Conservation (phyloP, 495 filamentous ascomycete genomes). For the Trichoderma orchidacearum region DNA sequence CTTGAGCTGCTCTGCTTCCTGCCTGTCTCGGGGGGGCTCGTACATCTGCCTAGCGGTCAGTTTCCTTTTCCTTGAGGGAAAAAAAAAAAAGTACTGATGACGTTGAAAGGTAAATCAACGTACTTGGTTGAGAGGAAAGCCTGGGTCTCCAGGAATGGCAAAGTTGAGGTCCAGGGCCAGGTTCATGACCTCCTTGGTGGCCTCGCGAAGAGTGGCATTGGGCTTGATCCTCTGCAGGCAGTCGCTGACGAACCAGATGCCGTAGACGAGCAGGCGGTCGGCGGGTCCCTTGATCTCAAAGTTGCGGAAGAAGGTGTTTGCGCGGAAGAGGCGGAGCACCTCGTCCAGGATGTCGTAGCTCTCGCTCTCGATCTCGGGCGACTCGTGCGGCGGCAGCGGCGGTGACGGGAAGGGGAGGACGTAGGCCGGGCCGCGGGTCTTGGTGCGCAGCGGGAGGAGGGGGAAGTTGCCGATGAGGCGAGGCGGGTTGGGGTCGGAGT, state of each 20-base stretch:
- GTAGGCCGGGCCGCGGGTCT: slow-evolving; percentile 83
- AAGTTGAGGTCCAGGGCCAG: slow-evolving; percentile 76
- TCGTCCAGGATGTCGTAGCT: slow-evolving; percentile 94
- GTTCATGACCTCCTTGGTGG: slow-evolving; percentile 40
- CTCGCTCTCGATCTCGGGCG: slow-evolving; percentile 71
- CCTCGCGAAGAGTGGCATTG: slow-evolving; percentile 31
- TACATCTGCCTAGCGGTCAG: slow-evolving; percentile 29
- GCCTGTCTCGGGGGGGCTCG: slow-evolving; percentile 61
- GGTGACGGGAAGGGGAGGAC: slow-evolving; percentile 48
- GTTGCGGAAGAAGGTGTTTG: slow-evolving; percentile 98
- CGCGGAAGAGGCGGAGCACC: slow-evolving; percentile 81
- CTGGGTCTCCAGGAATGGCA: slow-evolving; percentile 85
- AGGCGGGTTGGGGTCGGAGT: slow-evolving; percentile 46
- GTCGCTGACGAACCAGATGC: slow-evolving; percentile 85
- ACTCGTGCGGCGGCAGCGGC: slow-evolving; percentile 51
- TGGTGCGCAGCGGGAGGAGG: slow-evolving; percentile 83
- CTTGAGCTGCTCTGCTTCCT: slow-evolving; percentile 75
- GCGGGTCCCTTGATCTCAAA: slow-evolving; percentile 98
- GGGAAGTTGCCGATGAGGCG: slow-evolving; percentile 72
- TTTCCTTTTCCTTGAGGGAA: background rate
- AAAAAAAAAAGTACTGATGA: background rate
- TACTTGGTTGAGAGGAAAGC: slow-evolving; percentile 84
- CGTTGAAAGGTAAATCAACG: no score
- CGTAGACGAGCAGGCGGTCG: slow-evolving; percentile 90
- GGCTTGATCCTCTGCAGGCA: slow-evolving; percentile 76